These are phyloP conservation scores for Linnemannia hyalina DNA, from an alignment of 192 early-diverging fungal species.

Conservation along the genomic window DNA sequence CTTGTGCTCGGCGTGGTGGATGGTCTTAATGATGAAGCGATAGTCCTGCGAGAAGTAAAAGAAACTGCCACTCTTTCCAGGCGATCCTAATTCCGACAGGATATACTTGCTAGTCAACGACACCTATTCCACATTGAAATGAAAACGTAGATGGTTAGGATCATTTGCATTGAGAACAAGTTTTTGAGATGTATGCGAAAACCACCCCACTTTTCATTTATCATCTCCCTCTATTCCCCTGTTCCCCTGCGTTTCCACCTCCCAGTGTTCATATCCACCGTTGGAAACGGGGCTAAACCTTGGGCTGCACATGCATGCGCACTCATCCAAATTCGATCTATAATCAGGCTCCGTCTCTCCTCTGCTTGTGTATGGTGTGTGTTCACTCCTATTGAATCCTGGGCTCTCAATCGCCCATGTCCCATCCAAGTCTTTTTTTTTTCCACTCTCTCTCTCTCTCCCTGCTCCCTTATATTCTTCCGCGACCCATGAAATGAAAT, in stretches of 20 bases:
- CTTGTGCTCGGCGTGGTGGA: constrained; percentile 95
- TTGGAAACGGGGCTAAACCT: background rate
- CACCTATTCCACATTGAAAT: constrained; percentile 58
- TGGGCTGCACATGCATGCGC: constrained; percentile 21
- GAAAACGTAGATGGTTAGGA: background rate
- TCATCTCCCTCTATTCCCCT: background rate
- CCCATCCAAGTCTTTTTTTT: background rate
- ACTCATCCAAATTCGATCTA: constrained; percentile 1
- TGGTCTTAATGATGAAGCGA: constrained; percentile 99
- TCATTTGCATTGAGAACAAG: background rate
- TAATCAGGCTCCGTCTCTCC: constrained; percentile 3
- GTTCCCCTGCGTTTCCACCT: background rate
- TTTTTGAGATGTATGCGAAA: background rate
- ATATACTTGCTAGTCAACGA: constrained; percentile 98
- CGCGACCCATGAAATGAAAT: constrained; percentile 25
- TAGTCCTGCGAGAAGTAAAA: constrained; percentile 99
- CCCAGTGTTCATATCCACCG: background rate
- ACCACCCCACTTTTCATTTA: background rate
- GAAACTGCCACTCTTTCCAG: constrained; percentile 96
- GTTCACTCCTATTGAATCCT: constrained; percentile 6
- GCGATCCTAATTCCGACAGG: constrained; percentile 92
- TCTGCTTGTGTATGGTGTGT: background rate
- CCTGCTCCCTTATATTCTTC: constrained; percentile 24
- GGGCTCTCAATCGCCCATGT: background rate
- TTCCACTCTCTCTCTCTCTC: too few species aligned